Conservation (phyloP, 106 monocot genomes). For the Apostasia ramifera region DNA sequence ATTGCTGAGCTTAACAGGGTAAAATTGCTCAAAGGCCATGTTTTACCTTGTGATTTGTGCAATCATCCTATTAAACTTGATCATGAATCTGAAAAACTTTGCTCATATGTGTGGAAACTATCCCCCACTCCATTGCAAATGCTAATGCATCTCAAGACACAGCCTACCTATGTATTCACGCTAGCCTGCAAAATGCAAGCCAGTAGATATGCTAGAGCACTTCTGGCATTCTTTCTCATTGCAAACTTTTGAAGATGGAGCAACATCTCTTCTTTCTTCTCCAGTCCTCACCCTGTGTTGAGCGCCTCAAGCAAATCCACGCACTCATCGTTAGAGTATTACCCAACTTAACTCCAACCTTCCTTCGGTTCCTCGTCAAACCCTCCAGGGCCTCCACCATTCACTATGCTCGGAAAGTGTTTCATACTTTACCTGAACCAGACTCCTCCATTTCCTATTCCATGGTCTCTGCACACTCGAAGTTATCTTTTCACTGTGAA, state of each 20-base stretch:
- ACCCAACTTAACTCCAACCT: slow-evolving; percentile 22
- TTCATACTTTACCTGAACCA: slow-evolving; percentile 48
- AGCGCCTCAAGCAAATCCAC: slow-evolving; percentile 37
- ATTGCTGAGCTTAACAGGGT: no score
- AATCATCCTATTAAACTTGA: no score
- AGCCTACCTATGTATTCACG: not conserved
- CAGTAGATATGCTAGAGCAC: not conserved
- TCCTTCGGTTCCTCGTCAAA: slow-evolving; percentile 15
- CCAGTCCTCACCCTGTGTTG: slow-evolving; percentile 10
- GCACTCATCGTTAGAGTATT: slow-evolving; percentile 24
- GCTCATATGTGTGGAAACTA: no score
- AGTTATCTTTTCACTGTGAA: slow-evolving; percentile 44
- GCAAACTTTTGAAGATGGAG: slow-evolving; percentile 26
- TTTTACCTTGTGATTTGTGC: no score
- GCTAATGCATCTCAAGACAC: no score
- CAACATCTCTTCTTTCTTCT: slow-evolving; percentile 26
- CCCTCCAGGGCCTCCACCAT: slow-evolving; percentile 9
- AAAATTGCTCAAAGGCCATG: no score
- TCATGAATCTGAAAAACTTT: no score
- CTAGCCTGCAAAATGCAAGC: not conserved
- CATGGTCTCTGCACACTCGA: slow-evolving; percentile 42
- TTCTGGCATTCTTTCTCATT: not conserved
- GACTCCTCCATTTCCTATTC: slow-evolving; percentile 29
- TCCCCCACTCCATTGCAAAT: no score
- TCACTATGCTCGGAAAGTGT: slow-evolving; percentile 45